These are phyloP conservation scores for Pythium phragmitis DNA, from an alignment of 352 stramenopile genomes.

Conservation along the genomic window DNA sequence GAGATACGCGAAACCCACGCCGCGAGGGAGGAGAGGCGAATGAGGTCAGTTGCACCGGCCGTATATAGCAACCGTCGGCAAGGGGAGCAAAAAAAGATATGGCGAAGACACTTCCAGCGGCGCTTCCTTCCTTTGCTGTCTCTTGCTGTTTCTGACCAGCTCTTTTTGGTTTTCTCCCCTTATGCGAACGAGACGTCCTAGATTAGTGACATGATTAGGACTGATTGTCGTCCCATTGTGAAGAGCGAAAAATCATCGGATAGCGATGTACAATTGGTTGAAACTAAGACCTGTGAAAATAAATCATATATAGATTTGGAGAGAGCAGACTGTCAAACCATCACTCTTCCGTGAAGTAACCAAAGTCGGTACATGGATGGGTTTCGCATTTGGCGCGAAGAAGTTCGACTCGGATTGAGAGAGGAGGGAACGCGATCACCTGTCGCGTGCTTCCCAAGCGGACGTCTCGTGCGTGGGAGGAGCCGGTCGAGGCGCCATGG, in stretches of 20 bases:
- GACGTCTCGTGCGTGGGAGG: slow-evolving; percentile 1
- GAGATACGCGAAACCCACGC: neutral
- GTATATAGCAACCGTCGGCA: neutral
- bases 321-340: slow-evolving; percentile 7
- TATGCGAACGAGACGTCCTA: slow-evolving; percentile 7
- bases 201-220: slow-evolving; percentile 17
- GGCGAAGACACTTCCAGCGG: slow-evolving; percentile 11
- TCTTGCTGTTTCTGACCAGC: neutral
- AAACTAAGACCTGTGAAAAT: neutral
- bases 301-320: neutral
- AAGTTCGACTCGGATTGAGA: neutral
- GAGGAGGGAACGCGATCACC: slow-evolving; percentile 7
- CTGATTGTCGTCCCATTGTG: slow-evolving; percentile 12
- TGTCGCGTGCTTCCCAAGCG: neutral
- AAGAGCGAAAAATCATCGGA: slow-evolving; percentile 14
- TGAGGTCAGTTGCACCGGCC: neutral
- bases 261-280: slow-evolving; percentile 2
- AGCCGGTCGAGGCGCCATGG: slow-evolving; percentile 9
- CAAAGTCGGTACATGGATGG: neutral
- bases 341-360: slow-evolving; percentile 11
- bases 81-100: neutral
- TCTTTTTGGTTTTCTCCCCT: slow-evolving; percentile 15
- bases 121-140: neutral
- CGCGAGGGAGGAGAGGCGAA: neutral
- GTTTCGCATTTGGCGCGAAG: slow-evolving; percentile 17